Conservation (phyloP, 2,329 filamentous ascomycete species). For the Bipolaris oryzae region DNA sequence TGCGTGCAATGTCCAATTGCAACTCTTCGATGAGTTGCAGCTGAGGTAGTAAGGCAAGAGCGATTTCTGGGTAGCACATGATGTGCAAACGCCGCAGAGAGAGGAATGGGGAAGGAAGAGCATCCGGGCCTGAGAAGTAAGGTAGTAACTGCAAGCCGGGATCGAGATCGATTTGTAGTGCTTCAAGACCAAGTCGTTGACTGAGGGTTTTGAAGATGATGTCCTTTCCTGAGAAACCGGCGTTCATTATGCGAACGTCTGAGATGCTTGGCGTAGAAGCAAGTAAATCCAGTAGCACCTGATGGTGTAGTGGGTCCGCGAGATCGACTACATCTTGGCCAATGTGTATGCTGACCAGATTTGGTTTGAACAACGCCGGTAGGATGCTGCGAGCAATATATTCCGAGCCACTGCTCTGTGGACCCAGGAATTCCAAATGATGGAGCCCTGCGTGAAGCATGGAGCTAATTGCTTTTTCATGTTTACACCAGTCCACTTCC, state of each 20-base stretch:
- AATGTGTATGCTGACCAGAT: conserved; percentile 36
- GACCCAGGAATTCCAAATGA: conserved; percentile 32
- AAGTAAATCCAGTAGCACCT: conserved; percentile 27
- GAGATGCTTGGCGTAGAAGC: conserved; percentile 26
- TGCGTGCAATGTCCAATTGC: conserved; percentile 38
- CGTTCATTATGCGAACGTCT: conserved; percentile 33
- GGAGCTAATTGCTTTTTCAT: conserved; percentile 23
- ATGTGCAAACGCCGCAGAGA: conserved; percentile 32
- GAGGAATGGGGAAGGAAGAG: conserved; percentile 25
- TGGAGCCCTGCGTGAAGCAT: conserved; percentile 38
- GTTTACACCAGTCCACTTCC: conserved; percentile 34
- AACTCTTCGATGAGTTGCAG: conserved; percentile 33
- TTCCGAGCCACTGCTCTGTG: conserved; percentile 29
- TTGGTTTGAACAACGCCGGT: conserved; percentile 27
- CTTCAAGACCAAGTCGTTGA: conserved; percentile 30
- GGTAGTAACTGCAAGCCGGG: conserved; percentile 34
- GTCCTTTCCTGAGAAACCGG: conserved; percentile 34
- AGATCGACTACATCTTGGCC: conserved; percentile 27
- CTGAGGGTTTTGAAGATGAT: conserved; percentile 35
- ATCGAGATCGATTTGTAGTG: conserved; percentile 42
- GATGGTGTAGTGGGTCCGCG: conserved; percentile 31
- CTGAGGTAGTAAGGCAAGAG: conserved; percentile 33
- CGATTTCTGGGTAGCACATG: conserved; percentile 44
- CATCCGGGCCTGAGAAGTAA: conserved; percentile 24
- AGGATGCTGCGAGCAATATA: conserved; percentile 32